Evolutionary conservation across 345 rosid genomes (phyloP).

Genomic region (Sapria himalayana): DNA sequence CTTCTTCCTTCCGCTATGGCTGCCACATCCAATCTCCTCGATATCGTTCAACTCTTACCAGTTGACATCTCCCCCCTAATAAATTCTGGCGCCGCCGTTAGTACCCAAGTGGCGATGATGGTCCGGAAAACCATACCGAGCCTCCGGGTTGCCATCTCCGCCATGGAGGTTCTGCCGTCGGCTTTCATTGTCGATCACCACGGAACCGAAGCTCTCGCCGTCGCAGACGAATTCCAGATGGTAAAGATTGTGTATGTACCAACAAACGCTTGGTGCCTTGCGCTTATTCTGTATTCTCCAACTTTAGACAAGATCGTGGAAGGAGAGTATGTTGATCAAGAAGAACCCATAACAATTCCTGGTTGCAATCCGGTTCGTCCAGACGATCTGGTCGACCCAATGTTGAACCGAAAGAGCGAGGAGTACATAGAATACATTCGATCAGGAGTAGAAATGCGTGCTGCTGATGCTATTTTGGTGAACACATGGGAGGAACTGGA

Average conservation of each 20-base stretch:
- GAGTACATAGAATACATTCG: constrained; percentile 10
- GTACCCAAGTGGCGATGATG: constrained; percentile 13
- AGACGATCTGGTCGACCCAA: constrained; percentile 20
- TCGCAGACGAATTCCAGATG: constrained; percentile 28
- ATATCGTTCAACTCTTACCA: constrained; percentile 19
- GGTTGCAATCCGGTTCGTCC: constrained; percentile 32
- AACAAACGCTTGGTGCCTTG: constrained; percentile 39
- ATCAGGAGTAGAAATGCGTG: constrained; percentile 14
- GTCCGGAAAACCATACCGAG: constrained; percentile 24
- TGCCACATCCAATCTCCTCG: constrained; percentile 7
- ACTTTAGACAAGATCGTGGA: constrained; percentile 10
- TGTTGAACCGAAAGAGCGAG: constrained; percentile 8
- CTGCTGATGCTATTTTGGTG: constrained; percentile 27
- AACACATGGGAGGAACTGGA: constrained; percentile 35
- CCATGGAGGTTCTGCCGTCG: constrained; percentile 16
- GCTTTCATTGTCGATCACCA: constrained; percentile 32
- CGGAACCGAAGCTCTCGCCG: constrained; percentile 25
- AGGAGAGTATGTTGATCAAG: constrained; percentile 10
- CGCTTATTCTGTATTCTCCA: constrained; percentile 20
- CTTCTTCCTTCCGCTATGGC: constrained; percentile 8
- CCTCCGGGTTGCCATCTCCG: constrained; percentile 21
- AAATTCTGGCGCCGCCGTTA: constrained; percentile 12
- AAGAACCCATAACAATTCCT: constrained; percentile 19
- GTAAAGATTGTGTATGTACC: constrained; percentile 24
- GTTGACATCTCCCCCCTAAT: constrained; percentile 15